Conservation (phyloP, 2,329 filamentous ascomycete species). For the Penicillium decumbens region DNA sequence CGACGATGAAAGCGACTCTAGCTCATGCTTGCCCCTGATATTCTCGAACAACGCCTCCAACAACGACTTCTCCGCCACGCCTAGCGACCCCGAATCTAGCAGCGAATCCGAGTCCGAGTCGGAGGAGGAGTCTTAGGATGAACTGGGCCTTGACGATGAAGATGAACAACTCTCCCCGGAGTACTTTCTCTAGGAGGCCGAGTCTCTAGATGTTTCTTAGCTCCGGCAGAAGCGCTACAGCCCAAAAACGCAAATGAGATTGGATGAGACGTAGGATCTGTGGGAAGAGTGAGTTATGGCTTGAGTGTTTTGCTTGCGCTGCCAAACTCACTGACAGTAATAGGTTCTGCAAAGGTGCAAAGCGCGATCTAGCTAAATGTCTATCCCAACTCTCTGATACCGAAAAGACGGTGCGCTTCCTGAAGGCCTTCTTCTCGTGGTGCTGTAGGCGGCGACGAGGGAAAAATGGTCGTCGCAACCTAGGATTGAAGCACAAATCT, state of each 20-base stretch:
- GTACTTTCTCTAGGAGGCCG: constrained; percentile 3
- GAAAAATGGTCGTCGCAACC: constrained; percentile 11
- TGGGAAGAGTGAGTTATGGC: constrained; percentile 26
- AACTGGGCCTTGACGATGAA: neutral
- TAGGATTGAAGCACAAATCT: constrained; percentile 18
- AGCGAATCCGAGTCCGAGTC: too few species aligned
- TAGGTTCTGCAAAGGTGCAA: constrained; percentile 23
- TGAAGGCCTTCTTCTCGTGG: constrained; percentile 25
- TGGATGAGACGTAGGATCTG: constrained; percentile 24
- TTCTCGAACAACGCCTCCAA: too few species aligned
- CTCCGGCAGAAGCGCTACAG: constrained; percentile 29
- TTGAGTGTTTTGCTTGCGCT: too few species aligned
- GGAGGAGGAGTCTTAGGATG: constrained; percentile 7
- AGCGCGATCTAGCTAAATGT: constrained; percentile 16
- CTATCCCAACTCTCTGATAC: constrained; percentile 24
- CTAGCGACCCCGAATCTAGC: constrained; percentile 2
- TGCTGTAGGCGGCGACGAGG: constrained; percentile 12
- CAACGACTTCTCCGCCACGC: neutral
- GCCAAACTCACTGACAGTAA: too few species aligned
- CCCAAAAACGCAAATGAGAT: constrained; percentile 17
- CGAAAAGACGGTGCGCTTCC: constrained; percentile 26
- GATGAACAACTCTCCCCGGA: too few species aligned
- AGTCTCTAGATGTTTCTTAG: constrained; percentile 24
- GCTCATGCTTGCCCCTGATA: too few species aligned
- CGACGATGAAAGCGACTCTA: too few species aligned